These are phyloP conservation scores for Scalesia atractyloides DNA, from an alignment of 129 eudicot species.

Conservation along the genomic window DNA sequence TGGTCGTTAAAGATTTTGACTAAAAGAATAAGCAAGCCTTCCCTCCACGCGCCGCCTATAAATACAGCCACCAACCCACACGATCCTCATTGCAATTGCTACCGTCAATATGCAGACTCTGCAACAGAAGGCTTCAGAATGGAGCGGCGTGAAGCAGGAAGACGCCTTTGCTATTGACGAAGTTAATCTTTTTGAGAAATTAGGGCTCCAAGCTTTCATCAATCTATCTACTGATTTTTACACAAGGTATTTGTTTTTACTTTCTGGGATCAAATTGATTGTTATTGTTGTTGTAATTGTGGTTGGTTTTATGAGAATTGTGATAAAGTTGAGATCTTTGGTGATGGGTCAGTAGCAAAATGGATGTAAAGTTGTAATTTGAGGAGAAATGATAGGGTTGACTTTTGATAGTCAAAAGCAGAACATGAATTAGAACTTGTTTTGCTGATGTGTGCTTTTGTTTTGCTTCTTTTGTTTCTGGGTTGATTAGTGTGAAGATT, in stretches of 20 bases:
- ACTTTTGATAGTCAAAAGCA: background rate
- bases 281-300: too few species aligned
- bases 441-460: background rate
- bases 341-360: background rate
- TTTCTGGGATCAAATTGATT: background rate
- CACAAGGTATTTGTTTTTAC: slow-evolving; percentile 36
- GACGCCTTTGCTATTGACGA: slow-evolving; percentile 94
- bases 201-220: slow-evolving; percentile 86
- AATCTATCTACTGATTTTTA: slow-evolving; percentile 88
- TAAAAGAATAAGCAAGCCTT: slow-evolving; percentile 31
- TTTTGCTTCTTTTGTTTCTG: background rate
- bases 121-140: slow-evolving; percentile 81
- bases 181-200: slow-evolving; percentile 68
- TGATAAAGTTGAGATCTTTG: background rate
- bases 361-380: background rate
- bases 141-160: slow-evolving; percentile 76
- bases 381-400: too few species aligned
- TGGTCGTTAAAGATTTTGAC: background rate
- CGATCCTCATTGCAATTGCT: slow-evolving; percentile 14
- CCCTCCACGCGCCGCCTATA: slow-evolving; percentile 58
- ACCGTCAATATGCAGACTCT: slow-evolving; percentile 66
- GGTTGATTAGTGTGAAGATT: background rate
- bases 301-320: too few species aligned
- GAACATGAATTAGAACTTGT: background rate
- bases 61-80: slow-evolving; percentile 9